Percentiles rank a stretch among this genome's conserved stretches.
phyloP scores from a whole-genome alignment of 495 filamentous ascomycete species.

The Podospora appendiculata region DNA sequence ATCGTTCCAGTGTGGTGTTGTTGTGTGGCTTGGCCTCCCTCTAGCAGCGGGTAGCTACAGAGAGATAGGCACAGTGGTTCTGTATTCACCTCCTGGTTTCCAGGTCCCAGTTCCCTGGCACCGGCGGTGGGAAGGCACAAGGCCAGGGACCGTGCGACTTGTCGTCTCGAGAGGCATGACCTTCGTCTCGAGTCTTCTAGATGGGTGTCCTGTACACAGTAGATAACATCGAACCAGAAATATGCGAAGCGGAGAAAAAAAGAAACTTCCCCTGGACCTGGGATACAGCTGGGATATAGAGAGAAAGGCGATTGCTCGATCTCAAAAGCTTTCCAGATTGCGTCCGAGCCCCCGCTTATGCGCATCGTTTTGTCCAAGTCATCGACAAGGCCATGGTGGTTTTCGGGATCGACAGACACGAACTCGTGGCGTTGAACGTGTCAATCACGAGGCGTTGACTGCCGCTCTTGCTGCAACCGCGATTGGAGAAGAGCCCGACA shows the following conservation, averaged over 20 bases:
- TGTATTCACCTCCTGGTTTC: not conserved
- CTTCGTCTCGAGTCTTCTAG: constrained; percentile 1
- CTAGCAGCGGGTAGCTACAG: constrained; percentile 13
- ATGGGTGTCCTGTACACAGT: not conserved
- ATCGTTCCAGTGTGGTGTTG: no score
- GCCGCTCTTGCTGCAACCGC: no score
- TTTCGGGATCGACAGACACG: not conserved
- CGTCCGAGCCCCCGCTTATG: no score
- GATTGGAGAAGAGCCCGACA: no score
- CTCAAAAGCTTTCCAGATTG: no score
- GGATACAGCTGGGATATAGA: no score
- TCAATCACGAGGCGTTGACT: not conserved
- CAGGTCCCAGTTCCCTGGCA: not conserved
- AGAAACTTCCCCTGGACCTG: no score
- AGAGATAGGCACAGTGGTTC: not conserved
- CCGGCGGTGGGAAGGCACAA: constrained; percentile 2
- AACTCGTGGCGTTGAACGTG: not conserved
- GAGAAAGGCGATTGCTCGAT: no score
- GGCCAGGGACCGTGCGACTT: not conserved
- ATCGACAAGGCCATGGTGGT: no score
- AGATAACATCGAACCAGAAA: no score
- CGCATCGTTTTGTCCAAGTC: no score
- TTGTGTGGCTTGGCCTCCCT: not conserved
- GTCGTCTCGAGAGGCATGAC: constrained; percentile 2
- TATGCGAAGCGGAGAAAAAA: no score